phyloP scores from a whole-genome alignment of 2,329 filamentous ascomycete genomes.

The Aspergillus eucalypticola region DNA sequence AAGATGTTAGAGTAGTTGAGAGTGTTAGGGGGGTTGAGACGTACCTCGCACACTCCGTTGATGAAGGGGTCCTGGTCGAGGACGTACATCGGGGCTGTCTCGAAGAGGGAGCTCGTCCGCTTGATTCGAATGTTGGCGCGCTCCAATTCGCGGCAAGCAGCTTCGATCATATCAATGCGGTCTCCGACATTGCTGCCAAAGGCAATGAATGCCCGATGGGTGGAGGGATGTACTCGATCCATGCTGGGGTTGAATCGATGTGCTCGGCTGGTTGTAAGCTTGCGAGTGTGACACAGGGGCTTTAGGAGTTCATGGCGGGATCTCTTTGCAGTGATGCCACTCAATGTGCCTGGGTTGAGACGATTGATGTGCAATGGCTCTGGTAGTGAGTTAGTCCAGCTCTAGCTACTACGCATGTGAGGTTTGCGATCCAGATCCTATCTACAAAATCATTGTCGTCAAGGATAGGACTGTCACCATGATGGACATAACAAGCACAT shows the following conservation, averaged over 20 bases:
- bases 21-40: no score
- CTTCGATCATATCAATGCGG: conserved; percentile 79
- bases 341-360: background rate
- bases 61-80: conserved; percentile 83
- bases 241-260: conserved; percentile 19
- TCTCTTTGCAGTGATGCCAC: background rate
- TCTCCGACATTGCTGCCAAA: conserved; percentile 92
- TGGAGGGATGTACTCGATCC: conserved; percentile 17
- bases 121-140: conserved; percentile 69
- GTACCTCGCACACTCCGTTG: conserved; percentile 89
- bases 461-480: no score
- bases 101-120: conserved; percentile 85
- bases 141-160: conserved; percentile 77
- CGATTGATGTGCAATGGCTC: background rate
- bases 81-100: conserved; percentile 97
- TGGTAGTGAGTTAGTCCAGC: background rate
- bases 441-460: background rate
- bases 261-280: conserved; percentile 15
- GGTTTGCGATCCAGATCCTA: background rate
- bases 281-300: background rate
- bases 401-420: background rate
- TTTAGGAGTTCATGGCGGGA: conserved; percentile 13
- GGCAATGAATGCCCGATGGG: conserved; percentile 71
- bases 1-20: no score
- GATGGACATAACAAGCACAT: no score